Base-by-base conservation (phyloP, 139 green algal species). In the Trebouxia sp. region DNA sequence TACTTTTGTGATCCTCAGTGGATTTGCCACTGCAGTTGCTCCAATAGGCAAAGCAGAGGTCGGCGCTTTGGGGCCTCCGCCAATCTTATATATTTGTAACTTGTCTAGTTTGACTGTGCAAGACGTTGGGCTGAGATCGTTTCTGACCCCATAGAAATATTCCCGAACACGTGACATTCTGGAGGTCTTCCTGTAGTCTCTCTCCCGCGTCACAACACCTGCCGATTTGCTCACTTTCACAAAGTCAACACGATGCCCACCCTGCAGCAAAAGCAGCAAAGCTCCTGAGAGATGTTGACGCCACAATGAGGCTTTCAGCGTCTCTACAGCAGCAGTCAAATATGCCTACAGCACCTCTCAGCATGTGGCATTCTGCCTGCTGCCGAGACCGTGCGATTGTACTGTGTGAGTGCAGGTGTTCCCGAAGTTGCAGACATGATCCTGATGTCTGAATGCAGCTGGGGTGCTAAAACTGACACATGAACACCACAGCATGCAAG, bases 91-190 rank as follows among this genome's bases (percentile, higher is more conserved):
- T 37, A 98, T 83, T 28, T 84, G 58, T 43, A 98, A 76, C 11
- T 93, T 86, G 28, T 87, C 83, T 0, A 94, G 83, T 9, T 80
- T 75, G 0, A 92, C 75, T 15, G 76, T 93, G 58, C 89, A 82
- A 56, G 83, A 86, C 69, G 91, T 84, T 1, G 92, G 91, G 39
- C 67, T 84, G 41, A 96, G 83, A 38, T 93, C 83, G 30, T 82
- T 37, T 5, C 15, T 42, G 7, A 58, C 43, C 30, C 95, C 95
- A 78, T 98, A 98, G 69, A 98, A 98, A 82, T 98, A 98, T 35
- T 96, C 93, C 30, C 86, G 86, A 28, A 96, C 82, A 28, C 93
- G 86, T n/a, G 53, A 38, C n/a, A 77, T 87, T 37, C 95, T 85
- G 5, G 89, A 80, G 7, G 32, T 1, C 67, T 83, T 82, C 11